Evolutionary conservation across 2,329 filamentous ascomycete species (phyloP).

Genomic region (Xylaria arbuscula): DNA sequence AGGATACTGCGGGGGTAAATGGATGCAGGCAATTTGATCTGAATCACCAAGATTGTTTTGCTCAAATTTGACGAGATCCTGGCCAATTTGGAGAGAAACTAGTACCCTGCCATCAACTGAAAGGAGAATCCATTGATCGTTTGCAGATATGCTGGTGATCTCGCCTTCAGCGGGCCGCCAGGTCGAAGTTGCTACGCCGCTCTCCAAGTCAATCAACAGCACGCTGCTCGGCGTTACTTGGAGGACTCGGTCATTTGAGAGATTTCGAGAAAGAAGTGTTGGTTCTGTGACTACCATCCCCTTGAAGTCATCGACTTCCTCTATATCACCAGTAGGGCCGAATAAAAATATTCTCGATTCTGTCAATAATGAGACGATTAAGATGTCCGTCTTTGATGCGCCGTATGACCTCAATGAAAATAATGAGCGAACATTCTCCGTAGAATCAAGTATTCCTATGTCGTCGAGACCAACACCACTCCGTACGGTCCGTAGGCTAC

Average conservation of each 20-base stretch:
- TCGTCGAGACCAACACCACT: slow-evolving; percentile 95
- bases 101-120: slow-evolving; percentile 80
- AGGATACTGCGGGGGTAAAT: slow-evolving; percentile 72
- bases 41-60: slow-evolving; percentile 71
- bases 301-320: slow-evolving; percentile 82
- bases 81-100: slow-evolving; percentile 72
- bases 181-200: slow-evolving; percentile 63
- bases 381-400: slow-evolving; percentile 69
- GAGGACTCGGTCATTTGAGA: slow-evolving; percentile 72
- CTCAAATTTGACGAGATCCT: slow-evolving; percentile 67
- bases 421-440: slow-evolving; percentile 77
- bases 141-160: slow-evolving; percentile 84
- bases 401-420: slow-evolving; percentile 72
- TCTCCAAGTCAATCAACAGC: slow-evolving; percentile 70
- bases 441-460: slow-evolving; percentile 81
- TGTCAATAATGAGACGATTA: slow-evolving; percentile 83
- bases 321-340: slow-evolving; percentile 77
- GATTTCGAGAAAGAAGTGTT: slow-evolving; percentile 77
- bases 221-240: slow-evolving; percentile 78
- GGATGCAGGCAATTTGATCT: slow-evolving; percentile 87
- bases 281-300: slow-evolving; percentile 75
- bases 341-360: slow-evolving; percentile 89
- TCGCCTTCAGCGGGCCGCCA: slow-evolving; percentile 66
- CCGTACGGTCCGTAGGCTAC: slow-evolving; percentile 87
- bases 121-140: slow-evolving; percentile 75